Evolutionary conservation across 805 yeast genomes (phyloP).

Genomic region (Hanseniaspora taiwanica): DNA sequence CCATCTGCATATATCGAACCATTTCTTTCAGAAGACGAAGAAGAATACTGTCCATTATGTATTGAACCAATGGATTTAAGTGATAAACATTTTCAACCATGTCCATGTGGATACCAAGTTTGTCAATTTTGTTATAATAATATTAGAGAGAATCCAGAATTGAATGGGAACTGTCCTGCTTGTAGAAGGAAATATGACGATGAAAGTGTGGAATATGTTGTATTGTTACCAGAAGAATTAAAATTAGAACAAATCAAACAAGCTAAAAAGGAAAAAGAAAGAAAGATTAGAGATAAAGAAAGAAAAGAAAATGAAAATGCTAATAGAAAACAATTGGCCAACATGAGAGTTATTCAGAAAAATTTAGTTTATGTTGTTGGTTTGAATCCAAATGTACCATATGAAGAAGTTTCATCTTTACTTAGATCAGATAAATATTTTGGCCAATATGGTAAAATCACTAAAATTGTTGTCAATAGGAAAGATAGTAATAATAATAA

Average conservation of each 20-base stretch:
- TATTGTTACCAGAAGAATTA: constrained; percentile 72
- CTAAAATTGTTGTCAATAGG: constrained; percentile 84
- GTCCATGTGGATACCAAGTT: constrained; percentile 98
- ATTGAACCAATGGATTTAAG: constrained; percentile 96
- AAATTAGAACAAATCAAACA: constrained; percentile 69
- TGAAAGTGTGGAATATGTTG: constrained; percentile 77
- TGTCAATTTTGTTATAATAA: constrained; percentile 98
- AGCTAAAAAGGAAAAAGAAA: constrained; percentile 68
- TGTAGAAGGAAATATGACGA: constrained; percentile 93
- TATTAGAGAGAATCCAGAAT: constrained; percentile 87
- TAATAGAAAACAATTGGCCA: constrained; percentile 80
- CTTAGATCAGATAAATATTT: constrained; percentile 84
- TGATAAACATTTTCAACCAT: constrained; percentile 94
- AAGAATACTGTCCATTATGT: constrained; percentile 65
- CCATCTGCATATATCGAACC: constrained; percentile 6
- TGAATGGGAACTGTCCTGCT: constrained; percentile 94
- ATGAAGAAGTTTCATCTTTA: constrained; percentile 73
- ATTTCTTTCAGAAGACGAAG: constrained; percentile 25
- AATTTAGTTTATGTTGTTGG: constrained; percentile 95
- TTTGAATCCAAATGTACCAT: constrained; percentile 70
- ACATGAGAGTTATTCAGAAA: constrained; percentile 96
- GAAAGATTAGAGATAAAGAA: constrained; percentile 80
- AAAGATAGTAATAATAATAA: constrained; percentile 41
- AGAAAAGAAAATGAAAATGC: constrained; percentile 77
- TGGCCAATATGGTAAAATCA: constrained; percentile 96